Evolutionary conservation across 441 rosid genomes (phyloP), one percentile per base, ranked within the genome.

Genomic region (Bocquillonia castaneifolia): DNA sequence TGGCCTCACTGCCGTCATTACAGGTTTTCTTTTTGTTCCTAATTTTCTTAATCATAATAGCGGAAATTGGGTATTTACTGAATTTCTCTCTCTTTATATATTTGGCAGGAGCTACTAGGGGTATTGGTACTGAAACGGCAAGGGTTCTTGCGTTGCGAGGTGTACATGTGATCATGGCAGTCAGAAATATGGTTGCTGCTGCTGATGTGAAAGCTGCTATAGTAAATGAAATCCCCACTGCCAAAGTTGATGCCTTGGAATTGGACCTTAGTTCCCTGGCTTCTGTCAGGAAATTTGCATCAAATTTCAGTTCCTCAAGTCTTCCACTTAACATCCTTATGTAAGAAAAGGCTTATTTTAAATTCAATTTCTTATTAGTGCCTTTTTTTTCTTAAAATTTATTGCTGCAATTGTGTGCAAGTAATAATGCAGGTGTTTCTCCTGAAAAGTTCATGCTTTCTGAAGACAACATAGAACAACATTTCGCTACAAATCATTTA

Each of bases 371-470:
- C n/a, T 45, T 10, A 1, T 4, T 17, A 6, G 1, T 1, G 14
- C 32, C 6, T 69, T 28, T 65, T 63, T 40, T 62, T 73, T 72
- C 12, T 32, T 25, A 59, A 12, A 32, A 74, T 42, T 71, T 34
- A 15, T 37, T 66, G 3, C 18, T 45, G 17, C 28, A n/a, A n/a
- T n/a, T n/a, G n/a, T n/a, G n/a, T n/a, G n/a, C n/a, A 70, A 91
- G 95, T 64, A 88, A 88, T 73, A 88, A 86, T 67, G 94, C 94
- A 45, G 91, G 90, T 26, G 75, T 85, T 87, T 87, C 78, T 3
- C 78, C 86, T 17, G 86, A 84, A 0, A 44, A 62, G 10, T 86
- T 79, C 80, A 66, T 9, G 75, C 84, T 86, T 48, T 88, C 88
- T 8, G 80, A 74, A n/a, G 91, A 88, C 71, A 78, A 64, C 75